These are phyloP conservation scores for Vitis rupestris DNA, from an alignment of 164 flowering plant genomes.

Conservation along the genomic window DNA sequence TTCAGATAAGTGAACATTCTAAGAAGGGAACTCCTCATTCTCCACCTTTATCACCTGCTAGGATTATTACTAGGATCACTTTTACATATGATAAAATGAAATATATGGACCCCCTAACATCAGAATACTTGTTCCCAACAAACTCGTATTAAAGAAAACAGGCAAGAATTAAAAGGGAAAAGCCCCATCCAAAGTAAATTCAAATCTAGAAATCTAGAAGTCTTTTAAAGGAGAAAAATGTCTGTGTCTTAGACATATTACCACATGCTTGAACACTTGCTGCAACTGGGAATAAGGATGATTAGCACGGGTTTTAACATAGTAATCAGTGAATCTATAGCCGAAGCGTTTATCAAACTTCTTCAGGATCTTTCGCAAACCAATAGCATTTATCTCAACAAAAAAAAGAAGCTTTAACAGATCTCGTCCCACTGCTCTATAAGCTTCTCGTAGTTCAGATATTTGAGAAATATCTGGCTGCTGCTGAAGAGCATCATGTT, in stretches of 20 bases:
- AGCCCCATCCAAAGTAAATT: too few species aligned
- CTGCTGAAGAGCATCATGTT: constrained; percentile 40
- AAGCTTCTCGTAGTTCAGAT: constrained; percentile 55
- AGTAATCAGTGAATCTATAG: constrained; percentile 66
- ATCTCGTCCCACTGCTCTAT: constrained; percentile 58
- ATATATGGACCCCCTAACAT: too few species aligned
- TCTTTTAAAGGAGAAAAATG: neutral
- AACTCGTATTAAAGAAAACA: too few species aligned
- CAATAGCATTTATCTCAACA: constrained; percentile 73
- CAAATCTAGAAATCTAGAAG: too few species aligned
- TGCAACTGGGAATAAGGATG: constrained; percentile 80
- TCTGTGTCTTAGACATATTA: constrained; percentile 23
- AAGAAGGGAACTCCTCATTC: too few species aligned
- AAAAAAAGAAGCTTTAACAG: constrained; percentile 56
- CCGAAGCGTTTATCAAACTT: constrained; percentile 75
- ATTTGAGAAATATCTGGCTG: constrained; percentile 53
- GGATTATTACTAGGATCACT: too few species aligned
- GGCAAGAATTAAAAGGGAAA: too few species aligned
- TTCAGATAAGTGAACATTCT: too few species aligned
- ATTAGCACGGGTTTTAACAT: constrained; percentile 73
- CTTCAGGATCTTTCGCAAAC: constrained; percentile 72
- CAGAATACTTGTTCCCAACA: too few species aligned
- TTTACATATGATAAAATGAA: too few species aligned
- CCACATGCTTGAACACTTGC: constrained; percentile 83
- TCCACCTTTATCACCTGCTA: too few species aligned